A percentile compares a stretch with the other conserved stretches of the same genome.
These are phyloP conservation scores for Trametes pubescens DNA, from an alignment of 1,284 basidiomycete species.

Conservation along the genomic window DNA sequence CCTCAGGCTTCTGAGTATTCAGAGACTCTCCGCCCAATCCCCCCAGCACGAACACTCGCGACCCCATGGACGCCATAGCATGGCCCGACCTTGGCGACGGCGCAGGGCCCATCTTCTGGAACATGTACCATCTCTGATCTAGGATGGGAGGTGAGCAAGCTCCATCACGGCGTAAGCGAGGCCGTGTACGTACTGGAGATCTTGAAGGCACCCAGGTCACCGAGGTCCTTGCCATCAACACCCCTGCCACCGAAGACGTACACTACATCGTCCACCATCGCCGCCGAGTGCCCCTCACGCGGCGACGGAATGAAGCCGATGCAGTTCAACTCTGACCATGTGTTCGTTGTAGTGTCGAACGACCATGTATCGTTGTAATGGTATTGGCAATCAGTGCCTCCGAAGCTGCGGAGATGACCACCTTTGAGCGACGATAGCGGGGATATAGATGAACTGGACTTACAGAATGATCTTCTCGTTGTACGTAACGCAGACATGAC, in stretches of 20 bases:
- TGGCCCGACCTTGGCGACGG: slow-evolving; percentile 74
- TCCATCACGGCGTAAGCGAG: not conserved
- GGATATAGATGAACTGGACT: slow-evolving; percentile 39
- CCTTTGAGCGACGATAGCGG: slow-evolving; percentile 11
- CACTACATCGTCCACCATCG: slow-evolving; percentile 92
- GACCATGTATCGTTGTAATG: slow-evolving; percentile 99
- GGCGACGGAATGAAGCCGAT: slow-evolving; percentile 98
- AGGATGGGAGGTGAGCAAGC: slow-evolving; percentile 13
- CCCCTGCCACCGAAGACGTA: slow-evolving; percentile 97
- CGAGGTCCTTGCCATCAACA: slow-evolving; percentile 94
- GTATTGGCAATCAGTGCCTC: slow-evolving; percentile 97
- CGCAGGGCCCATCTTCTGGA: slow-evolving; percentile 90
- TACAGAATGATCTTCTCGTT: slow-evolving; percentile 90
- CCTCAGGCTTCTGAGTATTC: slow-evolving; percentile 77
- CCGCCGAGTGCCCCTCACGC: slow-evolving; percentile 96
- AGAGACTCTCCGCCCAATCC: slow-evolving; percentile 89
- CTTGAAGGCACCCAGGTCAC: slow-evolving; percentile 94
- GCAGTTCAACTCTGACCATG: slow-evolving; percentile 94
- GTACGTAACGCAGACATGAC: slow-evolving; percentile 90
- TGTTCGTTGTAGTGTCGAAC: slow-evolving; percentile 85
- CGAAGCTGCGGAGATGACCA: slow-evolving; percentile 70
- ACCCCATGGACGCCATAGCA: slow-evolving; percentile 70
- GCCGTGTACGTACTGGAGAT: slow-evolving; percentile 80
- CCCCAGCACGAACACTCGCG: slow-evolving; percentile 89
- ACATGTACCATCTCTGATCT: slow-evolving; percentile 89